A percentile compares a stretch with the other conserved stretches of the same genome.
phyloP scores from a whole-genome alignment of 2,329 filamentous ascomycete species.

The Penicillium griseofulvum region DNA sequence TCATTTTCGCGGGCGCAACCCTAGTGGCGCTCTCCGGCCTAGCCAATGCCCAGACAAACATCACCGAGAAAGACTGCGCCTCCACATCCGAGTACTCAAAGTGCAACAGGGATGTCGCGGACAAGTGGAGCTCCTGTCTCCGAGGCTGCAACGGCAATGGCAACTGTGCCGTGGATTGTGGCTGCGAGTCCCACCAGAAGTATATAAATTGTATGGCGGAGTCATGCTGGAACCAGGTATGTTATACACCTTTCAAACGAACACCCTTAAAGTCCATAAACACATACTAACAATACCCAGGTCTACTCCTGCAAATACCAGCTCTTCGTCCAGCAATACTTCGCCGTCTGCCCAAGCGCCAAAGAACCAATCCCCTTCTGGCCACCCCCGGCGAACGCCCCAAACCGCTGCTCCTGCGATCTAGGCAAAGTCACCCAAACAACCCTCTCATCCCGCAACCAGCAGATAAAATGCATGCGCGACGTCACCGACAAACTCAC shows the following conservation, averaged over 20 bases:
- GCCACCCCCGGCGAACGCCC: conserved; percentile 34
- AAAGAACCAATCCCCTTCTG: conserved; percentile 40
- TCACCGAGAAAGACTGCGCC: conserved; percentile 22
- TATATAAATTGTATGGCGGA: conserved; percentile 41
- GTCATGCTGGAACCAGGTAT: conserved; percentile 41
- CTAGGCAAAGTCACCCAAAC: conserved; percentile 30
- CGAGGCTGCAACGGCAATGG: conserved; percentile 19
- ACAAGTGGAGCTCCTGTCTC: conserved; percentile 21
- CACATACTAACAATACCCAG: conserved; percentile 4
- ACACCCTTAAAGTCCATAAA: not conserved
- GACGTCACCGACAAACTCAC: conserved; percentile 17
- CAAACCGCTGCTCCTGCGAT: conserved; percentile 40
- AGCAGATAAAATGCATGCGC: conserved; percentile 19
- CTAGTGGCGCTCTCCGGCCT: conserved; percentile 11
- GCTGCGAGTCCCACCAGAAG: conserved; percentile 23
- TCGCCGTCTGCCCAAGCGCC: conserved; percentile 30
- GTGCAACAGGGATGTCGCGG: conserved; percentile 22
- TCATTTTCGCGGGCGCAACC: conserved; percentile 12
- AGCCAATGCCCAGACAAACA: conserved; percentile 23
- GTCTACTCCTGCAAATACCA: conserved; percentile 44
- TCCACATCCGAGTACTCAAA: conserved; percentile 16
- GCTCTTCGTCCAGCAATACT: conserved; percentile 37
- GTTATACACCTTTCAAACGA: not conserved
- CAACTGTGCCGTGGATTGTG: conserved; percentile 23
- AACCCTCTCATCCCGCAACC: conserved; percentile 19